These are phyloP conservation scores for Silene noctiflora DNA, from an alignment of 179 eudicot genomes.

Conservation along the genomic window DNA sequence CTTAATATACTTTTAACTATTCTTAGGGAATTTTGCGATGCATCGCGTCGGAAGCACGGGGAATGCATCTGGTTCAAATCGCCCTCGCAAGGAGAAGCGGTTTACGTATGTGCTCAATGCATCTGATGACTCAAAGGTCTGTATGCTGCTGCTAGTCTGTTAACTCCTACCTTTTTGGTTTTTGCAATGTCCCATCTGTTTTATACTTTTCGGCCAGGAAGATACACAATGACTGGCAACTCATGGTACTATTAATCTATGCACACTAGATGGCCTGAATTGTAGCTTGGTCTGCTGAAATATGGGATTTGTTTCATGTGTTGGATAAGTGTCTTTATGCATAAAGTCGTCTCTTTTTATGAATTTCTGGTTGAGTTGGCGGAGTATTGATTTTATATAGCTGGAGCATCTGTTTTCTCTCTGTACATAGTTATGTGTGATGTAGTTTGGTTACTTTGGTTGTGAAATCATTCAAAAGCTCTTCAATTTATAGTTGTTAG, in stretches of 20 bases:
- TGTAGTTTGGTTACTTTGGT: neutral
- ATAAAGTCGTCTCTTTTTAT: too few species aligned
- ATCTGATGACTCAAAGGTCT: constrained; percentile 86
- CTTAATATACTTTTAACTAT: neutral
- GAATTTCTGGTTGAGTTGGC: neutral
- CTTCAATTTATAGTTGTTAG: neutral
- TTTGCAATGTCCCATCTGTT: constrained; percentile 1
- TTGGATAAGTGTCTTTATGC: neutral
- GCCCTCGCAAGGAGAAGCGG: constrained; percentile 92
- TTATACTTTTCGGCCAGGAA: neutral
- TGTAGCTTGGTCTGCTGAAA: neutral
- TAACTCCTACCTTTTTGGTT: neutral
- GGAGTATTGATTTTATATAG: neutral
- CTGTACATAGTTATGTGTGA: neutral
- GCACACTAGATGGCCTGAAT: neutral
- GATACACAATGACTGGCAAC: neutral
- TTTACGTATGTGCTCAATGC: constrained; percentile 77
- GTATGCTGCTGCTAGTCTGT: constrained; percentile 9
- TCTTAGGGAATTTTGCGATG: constrained; percentile 55
- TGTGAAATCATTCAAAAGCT: neutral
- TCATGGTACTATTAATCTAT: neutral
- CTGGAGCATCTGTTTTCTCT: neutral
- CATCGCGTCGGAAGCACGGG: constrained; percentile 97
- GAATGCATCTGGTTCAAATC: constrained; percentile 70
- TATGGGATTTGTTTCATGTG: neutral